Evolutionary conservation across 306 rosid genomes (phyloP).

Genomic region (Fragaria vesca): DNA sequence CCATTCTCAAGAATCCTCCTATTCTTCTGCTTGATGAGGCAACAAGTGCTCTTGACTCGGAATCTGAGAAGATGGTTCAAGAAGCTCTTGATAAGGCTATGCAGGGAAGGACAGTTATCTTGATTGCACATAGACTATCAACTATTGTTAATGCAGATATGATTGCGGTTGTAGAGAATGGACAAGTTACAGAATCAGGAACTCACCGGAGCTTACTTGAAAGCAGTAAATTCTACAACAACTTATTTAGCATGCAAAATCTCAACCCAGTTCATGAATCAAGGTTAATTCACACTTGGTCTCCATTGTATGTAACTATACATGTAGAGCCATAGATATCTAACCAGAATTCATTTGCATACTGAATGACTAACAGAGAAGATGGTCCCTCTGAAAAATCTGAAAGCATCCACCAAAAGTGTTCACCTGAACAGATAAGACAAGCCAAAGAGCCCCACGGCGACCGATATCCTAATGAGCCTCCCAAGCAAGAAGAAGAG

Average conservation of each 20-base stretch:
- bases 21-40: slow-evolving; percentile 89
- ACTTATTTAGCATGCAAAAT: slow-evolving; percentile 67
- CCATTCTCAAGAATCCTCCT: slow-evolving; percentile 77
- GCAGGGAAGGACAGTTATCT: slow-evolving; percentile 73
- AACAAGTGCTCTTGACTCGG: slow-evolving; percentile 88
- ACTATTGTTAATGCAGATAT: slow-evolving; percentile 77
- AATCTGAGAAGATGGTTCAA: slow-evolving; percentile 81
- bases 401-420: slow-evolving; percentile 35
- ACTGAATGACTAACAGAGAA: slow-evolving; percentile 38
- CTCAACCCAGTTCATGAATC: slow-evolving; percentile 46
- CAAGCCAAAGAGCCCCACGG: slow-evolving; percentile 23
- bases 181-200: slow-evolving; percentile 67
- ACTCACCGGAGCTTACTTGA: slow-evolving; percentile 68
- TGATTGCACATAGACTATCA: slow-evolving; percentile 85
- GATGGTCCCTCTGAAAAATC: slow-evolving; percentile 36
- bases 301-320: background rate
- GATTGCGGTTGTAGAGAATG: slow-evolving; percentile 73
- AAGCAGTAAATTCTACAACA: slow-evolving; percentile 58
- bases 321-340: slow-evolving; percentile 1
- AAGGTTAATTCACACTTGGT: slow-evolving; percentile 37
- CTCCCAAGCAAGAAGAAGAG: slow-evolving; percentile 34
- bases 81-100: slow-evolving; percentile 80
- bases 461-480: slow-evolving; percentile 22
- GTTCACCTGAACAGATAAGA: slow-evolving; percentile 36
- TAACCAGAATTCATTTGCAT: slow-evolving; percentile 32